Evolutionary conservation across 148 eudicot genomes (phyloP).

Genomic region (Chenopodium album): DNA sequence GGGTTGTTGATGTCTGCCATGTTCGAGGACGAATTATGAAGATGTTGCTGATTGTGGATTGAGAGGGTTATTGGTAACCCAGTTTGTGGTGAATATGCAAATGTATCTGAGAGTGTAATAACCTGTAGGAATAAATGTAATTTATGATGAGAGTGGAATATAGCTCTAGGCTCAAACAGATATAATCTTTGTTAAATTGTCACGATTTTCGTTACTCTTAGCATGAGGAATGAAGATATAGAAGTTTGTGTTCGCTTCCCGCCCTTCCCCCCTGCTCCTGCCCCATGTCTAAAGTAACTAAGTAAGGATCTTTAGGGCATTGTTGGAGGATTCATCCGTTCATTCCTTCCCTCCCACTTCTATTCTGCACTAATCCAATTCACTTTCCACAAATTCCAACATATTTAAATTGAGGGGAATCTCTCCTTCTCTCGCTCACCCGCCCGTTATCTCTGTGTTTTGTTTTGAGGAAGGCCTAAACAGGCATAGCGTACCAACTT

Average conservation of each 20-base stretch:
- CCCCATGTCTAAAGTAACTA: no score
- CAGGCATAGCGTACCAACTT: no score
- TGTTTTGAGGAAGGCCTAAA: no score
- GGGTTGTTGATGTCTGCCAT: constrained; percentile 66
- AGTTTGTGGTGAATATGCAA: constrained; percentile 30
- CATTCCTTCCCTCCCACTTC: no score
- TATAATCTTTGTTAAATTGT: constrained; percentile 24
- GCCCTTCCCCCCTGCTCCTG: not conserved
- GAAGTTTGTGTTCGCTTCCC: not conserved
- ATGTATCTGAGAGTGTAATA: constrained; percentile 30
- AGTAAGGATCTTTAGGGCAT: no score
- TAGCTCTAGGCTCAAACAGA: constrained; percentile 12
- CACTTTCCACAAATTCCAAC: no score
- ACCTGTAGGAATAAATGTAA: constrained; percentile 33
- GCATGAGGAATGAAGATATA: not conserved
- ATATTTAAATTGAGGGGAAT: no score
- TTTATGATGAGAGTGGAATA: constrained; percentile 17
- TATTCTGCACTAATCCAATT: no score
- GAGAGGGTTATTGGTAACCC: not conserved
- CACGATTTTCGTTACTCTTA: constrained; percentile 1
- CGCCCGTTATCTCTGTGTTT: no score
- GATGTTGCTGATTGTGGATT: constrained; percentile 5
- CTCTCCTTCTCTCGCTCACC: no score
- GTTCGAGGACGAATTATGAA: constrained; percentile 54
- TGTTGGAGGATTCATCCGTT: no score